phyloP scores from a whole-genome alignment of 345 rosid species.

The Salix exigua region DNA sequence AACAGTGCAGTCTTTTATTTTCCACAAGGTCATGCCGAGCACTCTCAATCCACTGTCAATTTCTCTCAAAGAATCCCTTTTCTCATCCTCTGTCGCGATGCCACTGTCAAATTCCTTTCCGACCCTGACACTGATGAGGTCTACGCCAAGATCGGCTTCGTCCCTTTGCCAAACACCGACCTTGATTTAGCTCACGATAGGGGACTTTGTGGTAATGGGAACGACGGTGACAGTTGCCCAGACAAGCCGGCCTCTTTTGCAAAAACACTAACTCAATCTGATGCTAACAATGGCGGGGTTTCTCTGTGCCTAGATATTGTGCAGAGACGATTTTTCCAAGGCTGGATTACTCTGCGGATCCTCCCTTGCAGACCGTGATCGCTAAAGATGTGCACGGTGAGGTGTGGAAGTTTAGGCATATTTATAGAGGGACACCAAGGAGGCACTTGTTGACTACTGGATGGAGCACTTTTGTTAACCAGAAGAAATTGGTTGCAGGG shows the following conservation, averaged over 20 bases:
- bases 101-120: conserved; percentile 19
- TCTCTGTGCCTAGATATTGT: conserved; percentile 94
- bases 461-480: conserved; percentile 29
- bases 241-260: conserved; percentile 76
- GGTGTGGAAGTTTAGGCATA: conserved; percentile 31
- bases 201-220: neutral
- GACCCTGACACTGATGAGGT: conserved; percentile 25
- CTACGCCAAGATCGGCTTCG: conserved; percentile 16
- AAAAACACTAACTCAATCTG: conserved; percentile 92
- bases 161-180: conserved; percentile 12
- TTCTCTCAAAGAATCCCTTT: conserved; percentile 12
- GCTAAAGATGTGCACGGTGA: conserved; percentile 32
- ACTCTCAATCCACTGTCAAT: conserved; percentile 17
- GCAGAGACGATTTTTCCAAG: conserved; percentile 58
- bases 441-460: conserved; percentile 34
- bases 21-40: conserved; percentile 35
- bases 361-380: conserved; percentile 75
- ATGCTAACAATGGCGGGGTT: conserved; percentile 99
- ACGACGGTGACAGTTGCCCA: neutral
- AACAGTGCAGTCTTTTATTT: conserved; percentile 21
- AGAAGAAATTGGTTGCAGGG: conserved; percentile 28
- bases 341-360: conserved; percentile 35
- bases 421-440: conserved; percentile 29
- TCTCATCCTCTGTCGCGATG: conserved; percentile 17
- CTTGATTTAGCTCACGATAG: conserved; percentile 33